These are phyloP conservation scores for Bimuria novae-zelandiae DNA, from an alignment of 2,329 filamentous ascomycete species.

Conservation along the genomic window DNA sequence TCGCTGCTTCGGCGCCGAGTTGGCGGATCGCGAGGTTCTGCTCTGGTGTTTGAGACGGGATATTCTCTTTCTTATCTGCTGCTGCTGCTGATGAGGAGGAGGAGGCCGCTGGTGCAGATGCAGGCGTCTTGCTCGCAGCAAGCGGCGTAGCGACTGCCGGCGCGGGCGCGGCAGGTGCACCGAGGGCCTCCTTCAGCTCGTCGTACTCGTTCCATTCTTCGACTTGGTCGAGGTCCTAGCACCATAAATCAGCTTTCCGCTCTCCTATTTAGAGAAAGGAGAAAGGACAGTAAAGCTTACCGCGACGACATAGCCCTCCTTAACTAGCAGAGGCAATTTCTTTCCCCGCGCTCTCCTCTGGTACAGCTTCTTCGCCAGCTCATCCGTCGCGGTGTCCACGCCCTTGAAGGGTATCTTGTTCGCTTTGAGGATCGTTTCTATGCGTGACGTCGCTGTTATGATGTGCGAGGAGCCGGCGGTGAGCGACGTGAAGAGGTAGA, in stretches of 20 bases:
- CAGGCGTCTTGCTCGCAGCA: background rate
- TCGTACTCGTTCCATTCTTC: constrained; percentile 99
- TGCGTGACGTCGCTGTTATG: constrained; percentile 89
- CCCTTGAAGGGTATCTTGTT: constrained; percentile 94
- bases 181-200: constrained; percentile 85
- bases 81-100: constrained; percentile 10
- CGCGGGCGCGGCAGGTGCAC: constrained; percentile 40
- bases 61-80: constrained; percentile 32
- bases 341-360: constrained; percentile 80
- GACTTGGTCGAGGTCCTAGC: constrained; percentile 85
- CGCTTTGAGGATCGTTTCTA: constrained; percentile 94
- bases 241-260: background rate
- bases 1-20: constrained; percentile 44
- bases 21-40: constrained; percentile 44
- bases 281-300: constrained; percentile 61
- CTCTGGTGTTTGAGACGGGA: constrained; percentile 28
- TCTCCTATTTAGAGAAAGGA: no score
- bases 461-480: constrained; percentile 96
- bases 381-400: constrained; percentile 87
- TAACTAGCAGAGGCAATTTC: constrained; percentile 87
- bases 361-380: constrained; percentile 87
- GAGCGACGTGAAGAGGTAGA: constrained; percentile 96
- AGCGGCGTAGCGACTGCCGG: constrained; percentile 38
- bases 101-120: background rate
- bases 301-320: constrained; percentile 81